phyloP scores from a whole-genome alignment of 1,284 basidiomycete species.

The Ustilago tritici region DNA sequence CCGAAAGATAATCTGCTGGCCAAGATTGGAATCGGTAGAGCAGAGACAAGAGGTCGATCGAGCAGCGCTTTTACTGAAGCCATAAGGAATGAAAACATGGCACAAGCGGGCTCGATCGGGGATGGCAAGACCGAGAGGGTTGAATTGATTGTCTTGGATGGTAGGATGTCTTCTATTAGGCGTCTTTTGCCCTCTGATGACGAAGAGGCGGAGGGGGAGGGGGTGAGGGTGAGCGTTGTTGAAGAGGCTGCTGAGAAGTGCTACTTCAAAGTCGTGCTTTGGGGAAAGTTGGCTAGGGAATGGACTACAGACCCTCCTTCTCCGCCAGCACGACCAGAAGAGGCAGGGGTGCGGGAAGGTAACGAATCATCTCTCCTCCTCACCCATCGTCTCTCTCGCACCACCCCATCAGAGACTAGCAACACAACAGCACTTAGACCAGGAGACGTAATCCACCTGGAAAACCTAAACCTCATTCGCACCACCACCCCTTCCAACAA shows the following conservation, averaged over 20 bases:
- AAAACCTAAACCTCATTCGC: constrained; percentile 24
- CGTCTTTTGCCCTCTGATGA: not conserved
- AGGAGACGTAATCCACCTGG: constrained; percentile 30
- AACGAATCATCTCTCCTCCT: too few relatives aligned
- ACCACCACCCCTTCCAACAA: not conserved
- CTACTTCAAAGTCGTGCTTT: constrained; percentile 27
- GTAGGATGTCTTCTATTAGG: constrained; percentile 5
- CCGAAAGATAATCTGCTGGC: too few relatives aligned
- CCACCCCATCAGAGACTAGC: not conserved
- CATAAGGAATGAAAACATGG: not conserved
- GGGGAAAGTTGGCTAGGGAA: constrained; percentile 17
- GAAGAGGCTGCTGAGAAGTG: constrained; percentile 16
- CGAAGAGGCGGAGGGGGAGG: not conserved
- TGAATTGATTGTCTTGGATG: constrained; percentile 36
- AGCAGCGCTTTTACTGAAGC: constrained; percentile 4
- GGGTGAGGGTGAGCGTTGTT: not conserved
- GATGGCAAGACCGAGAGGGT: constrained; percentile 19
- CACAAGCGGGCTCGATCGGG: not conserved
- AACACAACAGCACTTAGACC: not conserved
- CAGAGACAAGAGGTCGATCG: not conserved
- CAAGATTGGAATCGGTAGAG: not conserved
- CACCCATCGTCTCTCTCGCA: too few relatives aligned
- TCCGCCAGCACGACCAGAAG: not conserved
- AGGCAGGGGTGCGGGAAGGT: too few relatives aligned
- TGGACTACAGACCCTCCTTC: constrained; percentile 12